Base-by-base conservation (phyloP, 139 green algal genomes). In the Chlamydomonas incerta region DNA sequence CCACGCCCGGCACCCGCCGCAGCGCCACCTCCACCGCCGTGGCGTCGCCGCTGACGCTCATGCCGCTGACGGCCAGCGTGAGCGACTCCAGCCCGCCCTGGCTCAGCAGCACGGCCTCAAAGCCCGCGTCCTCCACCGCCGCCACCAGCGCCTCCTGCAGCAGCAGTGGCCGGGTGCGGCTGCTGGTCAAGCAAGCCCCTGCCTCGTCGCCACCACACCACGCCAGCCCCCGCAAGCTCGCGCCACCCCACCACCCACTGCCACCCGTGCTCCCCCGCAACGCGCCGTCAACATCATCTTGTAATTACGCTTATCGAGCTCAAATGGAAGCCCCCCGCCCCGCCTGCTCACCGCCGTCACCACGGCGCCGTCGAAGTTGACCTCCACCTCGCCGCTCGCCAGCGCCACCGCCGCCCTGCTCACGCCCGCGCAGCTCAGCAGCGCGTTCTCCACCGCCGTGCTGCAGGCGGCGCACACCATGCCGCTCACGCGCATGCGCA, bases 381-480 rank as follows among this genome's bases (percentile, higher is more conserved):
- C 87, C 76, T 93, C 82, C 67, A 89, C 91, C 52, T 87, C 86
- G 9, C 92, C 88, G 20, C 82, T 89, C 0, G 92, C 34, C 11
- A 95, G 58, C 62, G 90, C 91, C 13, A 97, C 93, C 14, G 69
- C 68, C 3, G 86, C 95, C 24, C 62, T 41, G 21, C 65, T 67
- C 15, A 98, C 95, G 3, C 96, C 96, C 0, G 79, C 71, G 57
- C 92, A 41, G 15, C 52, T 83, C n/a, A n/a, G 35, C 76, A 98
- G 85, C 29, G 89, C 92, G 0, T 52, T 65, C 88, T 99, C 92
- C 11, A 95, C 91, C 11, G 90, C 90, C 13, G 66, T 81, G 13
- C 88, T 92, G 89, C 95, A 98, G 3, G 96, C 91, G 24, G 91
- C 86, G 85, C 95, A 98, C 57, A 94, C 92, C 95, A 98, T 98